Evolutionary conservation across 1,284 basidiomycete genomes (phyloP), one percentile per base, ranked within the genome.

Genomic region (Salmacisia buchloeana): DNA sequence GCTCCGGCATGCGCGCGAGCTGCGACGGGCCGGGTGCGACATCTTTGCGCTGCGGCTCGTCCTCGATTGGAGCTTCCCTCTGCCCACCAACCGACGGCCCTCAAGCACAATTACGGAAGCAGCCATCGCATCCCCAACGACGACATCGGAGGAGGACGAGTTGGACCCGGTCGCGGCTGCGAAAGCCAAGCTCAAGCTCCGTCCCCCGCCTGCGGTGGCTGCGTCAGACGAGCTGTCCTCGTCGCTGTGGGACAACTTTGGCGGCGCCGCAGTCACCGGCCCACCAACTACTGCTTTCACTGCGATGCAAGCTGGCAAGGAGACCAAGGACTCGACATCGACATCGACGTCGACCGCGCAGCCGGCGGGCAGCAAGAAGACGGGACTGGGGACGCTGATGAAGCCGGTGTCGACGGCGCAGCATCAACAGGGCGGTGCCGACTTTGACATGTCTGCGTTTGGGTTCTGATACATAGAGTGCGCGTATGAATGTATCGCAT

Each of bases 371-470:
- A 13, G 6, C 25, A 54, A 54, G 27, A 54, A 54, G 49, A 54
- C 49, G 7, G 49, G 49, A 6, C 49, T 54, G 25, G 49, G 49
- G 29, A 33, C 49, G 29, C 21, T 54, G 49, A 54, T 54, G 31
- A 54, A 54, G 49, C 49, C 49, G 5, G 27, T 29, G 3, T 54
- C 49, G 10, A n/a, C 27, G 27, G 27, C 60, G 15, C 58, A 63
- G 2, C 36, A 63, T 10, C 25, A 61, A 6, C 66, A 67, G 41
- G 61, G 63, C 29, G 54, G 59, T 15, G 33, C 57, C 5, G 66
- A 62, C 52, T 64, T 67, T 52, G 66, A 67, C 52, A 38, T 64
- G 49, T 43, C 27, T 4, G 63, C 66, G 4, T 67, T 67, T 57
- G 66, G 63, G 6, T 63, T 62, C 33, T 67, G 29, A 36, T 45